A percentile compares a stretch with the other conserved stretches of the same genome.
phyloP scores from a whole-genome alignment of 768 basidiomycete genomes.

The Auricularia heimuer region DNA sequence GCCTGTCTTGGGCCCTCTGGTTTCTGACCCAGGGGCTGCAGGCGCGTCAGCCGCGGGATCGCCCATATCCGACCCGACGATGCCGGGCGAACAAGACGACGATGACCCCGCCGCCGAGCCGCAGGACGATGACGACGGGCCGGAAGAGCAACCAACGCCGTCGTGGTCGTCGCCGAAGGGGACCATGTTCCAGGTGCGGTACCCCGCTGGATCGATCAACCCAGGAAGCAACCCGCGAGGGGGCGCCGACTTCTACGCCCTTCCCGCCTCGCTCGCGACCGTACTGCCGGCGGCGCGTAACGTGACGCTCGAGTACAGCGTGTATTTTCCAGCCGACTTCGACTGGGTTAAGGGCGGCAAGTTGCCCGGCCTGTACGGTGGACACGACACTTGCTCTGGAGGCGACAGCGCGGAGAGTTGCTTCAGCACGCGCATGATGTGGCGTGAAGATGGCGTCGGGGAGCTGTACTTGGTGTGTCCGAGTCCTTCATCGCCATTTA shows the following conservation, averaged over 20 bases:
- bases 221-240: conserved; percentile 46
- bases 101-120: not conserved
- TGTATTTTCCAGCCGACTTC: conserved; percentile 68
- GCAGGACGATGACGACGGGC: not conserved
- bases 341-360: conserved; percentile 78
- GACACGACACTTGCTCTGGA: conserved; percentile 56
- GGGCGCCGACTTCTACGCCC: conserved; percentile 61
- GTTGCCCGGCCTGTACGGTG: conserved; percentile 72
- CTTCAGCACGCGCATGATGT: conserved; percentile 68
- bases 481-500: conserved; percentile 5
- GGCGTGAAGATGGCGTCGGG: conserved; percentile 43
- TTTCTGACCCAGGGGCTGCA: conserved; percentile 5
- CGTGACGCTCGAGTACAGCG: conserved; percentile 56
- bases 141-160: not conserved
- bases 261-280: conserved; percentile 32
- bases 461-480: conserved; percentile 62
- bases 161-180: not conserved
- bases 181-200: conserved; percentile 47
- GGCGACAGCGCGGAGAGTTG: conserved; percentile 63
- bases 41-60: conserved; percentile 9
- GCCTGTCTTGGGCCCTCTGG: conserved; percentile 20
- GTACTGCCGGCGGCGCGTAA: conserved; percentile 28
- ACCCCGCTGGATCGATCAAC: conserved; percentile 61
- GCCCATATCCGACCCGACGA: conserved; percentile 14
- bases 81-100: conserved; percentile 22